phyloP scores from a whole-genome alignment of 2,329 filamentous ascomycete species.

The Exophiala alcalophila region DNA sequence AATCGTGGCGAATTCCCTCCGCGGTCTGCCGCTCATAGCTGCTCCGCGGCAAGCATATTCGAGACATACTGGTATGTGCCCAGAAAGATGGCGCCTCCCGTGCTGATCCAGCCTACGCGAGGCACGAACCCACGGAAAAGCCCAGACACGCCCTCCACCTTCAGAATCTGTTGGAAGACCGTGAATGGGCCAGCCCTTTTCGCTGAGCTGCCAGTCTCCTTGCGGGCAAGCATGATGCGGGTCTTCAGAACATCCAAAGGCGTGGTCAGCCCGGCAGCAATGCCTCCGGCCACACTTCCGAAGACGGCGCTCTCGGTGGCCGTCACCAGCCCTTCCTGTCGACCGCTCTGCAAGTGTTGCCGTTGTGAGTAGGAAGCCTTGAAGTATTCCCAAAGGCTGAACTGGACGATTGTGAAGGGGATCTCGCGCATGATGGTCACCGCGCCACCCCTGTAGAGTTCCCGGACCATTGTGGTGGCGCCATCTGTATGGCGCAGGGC shows the following conservation, averaged over 20 bases:
- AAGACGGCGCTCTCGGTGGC: conserved; percentile 79
- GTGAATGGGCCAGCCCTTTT: conserved; percentile 36
- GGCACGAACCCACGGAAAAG: conserved; percentile 63
- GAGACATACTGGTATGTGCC: conserved; percentile 74
- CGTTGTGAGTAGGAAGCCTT: conserved; percentile 56
- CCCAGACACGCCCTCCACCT: conserved; percentile 44
- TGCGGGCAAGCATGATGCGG: conserved; percentile 80
- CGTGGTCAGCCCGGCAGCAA: conserved; percentile 85
- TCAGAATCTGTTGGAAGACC: conserved; percentile 64
- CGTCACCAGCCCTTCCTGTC: conserved; percentile 53
- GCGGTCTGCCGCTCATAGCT: no score
- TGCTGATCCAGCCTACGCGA: conserved; percentile 88
- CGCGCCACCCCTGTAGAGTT: conserved; percentile 86
- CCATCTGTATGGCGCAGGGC: conserved; percentile 39
- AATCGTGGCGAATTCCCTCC: no score
- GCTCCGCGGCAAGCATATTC: conserved; percentile 15
- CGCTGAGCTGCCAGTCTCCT: conserved; percentile 53
- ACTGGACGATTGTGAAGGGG: conserved; percentile 95
- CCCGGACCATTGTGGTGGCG: conserved; percentile 60
- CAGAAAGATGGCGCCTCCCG: conserved; percentile 89
- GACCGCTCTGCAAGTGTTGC: conserved; percentile 52
- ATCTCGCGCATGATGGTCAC: conserved; percentile 95
- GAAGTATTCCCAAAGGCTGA: conserved; percentile 92
- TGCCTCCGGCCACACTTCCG: conserved; percentile 76
- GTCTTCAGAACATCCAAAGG: conserved; percentile 97